Evolutionary conservation across 2,329 filamentous ascomycete species (phyloP).

Genomic region (Alternaria sp.): DNA sequence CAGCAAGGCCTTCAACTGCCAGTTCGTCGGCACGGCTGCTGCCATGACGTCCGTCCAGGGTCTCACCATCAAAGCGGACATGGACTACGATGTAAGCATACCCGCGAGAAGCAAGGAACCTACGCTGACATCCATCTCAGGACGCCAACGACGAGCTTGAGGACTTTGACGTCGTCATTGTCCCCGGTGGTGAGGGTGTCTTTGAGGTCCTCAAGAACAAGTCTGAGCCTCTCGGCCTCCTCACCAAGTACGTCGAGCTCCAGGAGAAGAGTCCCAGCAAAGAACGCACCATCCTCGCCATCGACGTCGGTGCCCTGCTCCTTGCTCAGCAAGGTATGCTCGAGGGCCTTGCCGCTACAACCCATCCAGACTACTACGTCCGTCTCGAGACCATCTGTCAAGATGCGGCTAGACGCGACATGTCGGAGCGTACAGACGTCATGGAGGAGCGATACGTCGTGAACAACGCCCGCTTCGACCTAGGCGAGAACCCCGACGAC

Average conservation of each 20-base stretch:
- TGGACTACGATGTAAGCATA: slow-evolving; percentile 66
- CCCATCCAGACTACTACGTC: slow-evolving; percentile 80
- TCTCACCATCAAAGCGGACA: slow-evolving; percentile 73
- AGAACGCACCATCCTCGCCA: slow-evolving; percentile 80
- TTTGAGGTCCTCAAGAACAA: slow-evolving; percentile 70
- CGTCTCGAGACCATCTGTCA: slow-evolving; percentile 83
- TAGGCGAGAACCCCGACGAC: slow-evolving; percentile 77
- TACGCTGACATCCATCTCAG: slow-evolving; percentile 1
- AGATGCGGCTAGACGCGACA: slow-evolving; percentile 71
- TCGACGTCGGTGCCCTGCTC: slow-evolving; percentile 81
- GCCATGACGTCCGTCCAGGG: slow-evolving; percentile 65
- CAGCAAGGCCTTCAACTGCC: slow-evolving; percentile 61
- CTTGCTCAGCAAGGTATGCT: slow-evolving; percentile 79
- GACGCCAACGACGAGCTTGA: slow-evolving; percentile 75
- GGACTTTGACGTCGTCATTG: slow-evolving; percentile 80
- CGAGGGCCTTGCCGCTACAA: slow-evolving; percentile 79
- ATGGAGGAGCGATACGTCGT: slow-evolving; percentile 87
- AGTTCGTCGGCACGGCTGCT: slow-evolving; percentile 56
- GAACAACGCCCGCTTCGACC: slow-evolving; percentile 87
- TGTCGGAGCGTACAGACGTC: slow-evolving; percentile 80
- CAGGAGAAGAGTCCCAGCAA: slow-evolving; percentile 79
- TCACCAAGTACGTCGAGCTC: slow-evolving; percentile 77
- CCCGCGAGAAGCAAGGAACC: background rate
- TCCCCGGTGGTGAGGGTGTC: slow-evolving; percentile 73
- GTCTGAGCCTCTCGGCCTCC: slow-evolving; percentile 66